These are phyloP conservation scores for Penicillium sumatraense DNA, from an alignment of 2,329 filamentous ascomycete species.

Conservation along the genomic window DNA sequence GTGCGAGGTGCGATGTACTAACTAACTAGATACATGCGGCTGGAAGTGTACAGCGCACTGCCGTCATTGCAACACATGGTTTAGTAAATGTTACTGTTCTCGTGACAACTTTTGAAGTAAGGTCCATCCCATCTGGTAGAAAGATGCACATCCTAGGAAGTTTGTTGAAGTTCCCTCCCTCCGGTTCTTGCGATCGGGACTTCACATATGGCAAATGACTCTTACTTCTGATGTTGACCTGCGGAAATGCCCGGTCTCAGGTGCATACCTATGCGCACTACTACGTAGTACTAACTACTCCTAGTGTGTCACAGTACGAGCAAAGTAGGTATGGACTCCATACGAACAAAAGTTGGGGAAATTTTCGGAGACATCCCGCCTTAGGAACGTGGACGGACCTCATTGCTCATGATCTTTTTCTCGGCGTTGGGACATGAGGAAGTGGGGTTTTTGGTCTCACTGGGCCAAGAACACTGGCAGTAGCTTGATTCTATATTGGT, in stretches of 20 bases:
- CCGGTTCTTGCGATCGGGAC: neutral
- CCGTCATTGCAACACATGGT: conserved; percentile 3
- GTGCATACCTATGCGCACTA: no score
- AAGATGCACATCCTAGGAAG: neutral
- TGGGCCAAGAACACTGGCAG: neutral
- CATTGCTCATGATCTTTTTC: neutral
- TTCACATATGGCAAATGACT: neutral
- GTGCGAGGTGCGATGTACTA: no score
- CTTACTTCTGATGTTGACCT: neutral
- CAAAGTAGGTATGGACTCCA: no score
- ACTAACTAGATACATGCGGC: conserved; percentile 3
- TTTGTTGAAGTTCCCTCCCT: neutral
- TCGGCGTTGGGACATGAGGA: neutral
- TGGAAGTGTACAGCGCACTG: conserved; percentile 1
- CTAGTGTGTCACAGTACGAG: no score
- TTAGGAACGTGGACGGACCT: conserved; percentile 2
- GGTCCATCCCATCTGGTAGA: neutral
- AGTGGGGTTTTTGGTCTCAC: neutral
- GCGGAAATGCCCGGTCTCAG: neutral
- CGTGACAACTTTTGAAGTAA: neutral
- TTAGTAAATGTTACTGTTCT: no score
- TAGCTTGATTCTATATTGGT: conserved; percentile 6
- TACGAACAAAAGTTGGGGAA: neutral
- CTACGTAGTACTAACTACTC: neutral
- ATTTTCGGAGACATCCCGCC: neutral